A percentile compares a stretch with the other conserved stretches of the same genome.
Evolutionary conservation across 805 yeast species (phyloP).

Genomic region (Barnettozyma californica): DNA sequence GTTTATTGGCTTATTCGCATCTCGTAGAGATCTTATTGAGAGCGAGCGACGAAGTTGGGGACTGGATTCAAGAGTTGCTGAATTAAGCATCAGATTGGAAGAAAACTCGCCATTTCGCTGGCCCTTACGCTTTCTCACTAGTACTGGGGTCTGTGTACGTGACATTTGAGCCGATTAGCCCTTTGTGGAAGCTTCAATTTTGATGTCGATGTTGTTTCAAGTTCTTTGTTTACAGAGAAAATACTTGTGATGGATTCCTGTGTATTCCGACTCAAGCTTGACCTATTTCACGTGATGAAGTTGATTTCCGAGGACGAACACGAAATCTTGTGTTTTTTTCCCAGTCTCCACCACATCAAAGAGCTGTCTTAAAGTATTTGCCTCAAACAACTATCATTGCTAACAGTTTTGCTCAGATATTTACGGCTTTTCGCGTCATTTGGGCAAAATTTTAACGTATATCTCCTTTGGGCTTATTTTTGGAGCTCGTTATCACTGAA

Average conservation of each 20-base stretch:
- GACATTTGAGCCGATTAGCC: constrained; percentile 2
- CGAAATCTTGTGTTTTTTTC: background rate
- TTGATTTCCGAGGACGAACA: background rate
- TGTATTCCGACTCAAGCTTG: background rate
- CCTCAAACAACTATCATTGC: background rate
- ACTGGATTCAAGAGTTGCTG: constrained; percentile 2
- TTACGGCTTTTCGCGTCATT: background rate
- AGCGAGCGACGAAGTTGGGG: constrained; percentile 6
- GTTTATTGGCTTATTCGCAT: background rate
- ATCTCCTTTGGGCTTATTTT: background rate
- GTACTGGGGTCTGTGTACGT: constrained; percentile 7
- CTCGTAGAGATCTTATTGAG: background rate
- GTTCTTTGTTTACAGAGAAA: background rate
- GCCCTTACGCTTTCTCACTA: constrained; percentile 13
- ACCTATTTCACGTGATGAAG: too few species aligned
- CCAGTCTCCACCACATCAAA: background rate
- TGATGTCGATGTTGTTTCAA: background rate
- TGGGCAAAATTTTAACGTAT: background rate
- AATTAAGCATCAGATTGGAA: constrained; percentile 5
- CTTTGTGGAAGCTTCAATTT: background rate
- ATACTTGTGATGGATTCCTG: too few species aligned
- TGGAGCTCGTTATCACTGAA: background rate
- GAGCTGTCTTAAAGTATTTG: background rate
- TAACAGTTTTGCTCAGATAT: background rate
- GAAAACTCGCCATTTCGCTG: background rate